These are phyloP conservation scores for Coniochaeta prunicola DNA, from an alignment of 2,329 filamentous ascomycete species.

Conservation along the genomic window DNA sequence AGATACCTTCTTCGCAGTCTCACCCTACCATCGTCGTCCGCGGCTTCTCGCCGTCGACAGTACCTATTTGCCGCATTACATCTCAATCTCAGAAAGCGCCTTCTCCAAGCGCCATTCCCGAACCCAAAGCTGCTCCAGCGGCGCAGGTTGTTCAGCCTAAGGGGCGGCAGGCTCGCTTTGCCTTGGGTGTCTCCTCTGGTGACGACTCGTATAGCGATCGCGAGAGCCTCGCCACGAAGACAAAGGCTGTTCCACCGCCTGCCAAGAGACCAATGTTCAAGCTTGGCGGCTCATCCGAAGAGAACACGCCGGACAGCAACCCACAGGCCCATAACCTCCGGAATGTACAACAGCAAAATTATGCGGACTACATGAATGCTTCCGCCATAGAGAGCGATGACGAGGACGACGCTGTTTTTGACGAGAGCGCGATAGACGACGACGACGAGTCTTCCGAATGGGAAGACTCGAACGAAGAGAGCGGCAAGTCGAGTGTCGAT, in stretches of 20 bases:
- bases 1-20: constrained; percentile 44
- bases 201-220: constrained; percentile 64
- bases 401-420: constrained; percentile 51
- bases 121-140: constrained; percentile 46
- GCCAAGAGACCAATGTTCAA: constrained; percentile 38
- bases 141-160: constrained; percentile 63
- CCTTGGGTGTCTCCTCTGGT: constrained; percentile 71
- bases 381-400: constrained; percentile 45
- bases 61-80: constrained; percentile 39
- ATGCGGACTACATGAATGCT: constrained; percentile 12
- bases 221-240: constrained; percentile 38
- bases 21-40: constrained; percentile 60
- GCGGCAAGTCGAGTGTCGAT: constrained; percentile 74
- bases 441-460: constrained; percentile 57
- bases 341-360: constrained; percentile 54
- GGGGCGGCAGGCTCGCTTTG: constrained; percentile 56
- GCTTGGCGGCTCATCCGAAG: constrained; percentile 59
- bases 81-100: constrained; percentile 41
- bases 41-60: constrained; percentile 74
- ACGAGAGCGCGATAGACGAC: constrained; percentile 76
- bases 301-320: constrained; percentile 43
- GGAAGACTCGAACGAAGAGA: constrained; percentile 69
- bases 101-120: constrained; percentile 53
- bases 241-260: constrained; percentile 23
- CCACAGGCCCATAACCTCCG: constrained; percentile 36